Percentiles rank a stretch among this genome's conserved stretches.
phyloP scores from a whole-genome alignment of 352 stramenopile species.

The Globisporangium cederbergense region DNA sequence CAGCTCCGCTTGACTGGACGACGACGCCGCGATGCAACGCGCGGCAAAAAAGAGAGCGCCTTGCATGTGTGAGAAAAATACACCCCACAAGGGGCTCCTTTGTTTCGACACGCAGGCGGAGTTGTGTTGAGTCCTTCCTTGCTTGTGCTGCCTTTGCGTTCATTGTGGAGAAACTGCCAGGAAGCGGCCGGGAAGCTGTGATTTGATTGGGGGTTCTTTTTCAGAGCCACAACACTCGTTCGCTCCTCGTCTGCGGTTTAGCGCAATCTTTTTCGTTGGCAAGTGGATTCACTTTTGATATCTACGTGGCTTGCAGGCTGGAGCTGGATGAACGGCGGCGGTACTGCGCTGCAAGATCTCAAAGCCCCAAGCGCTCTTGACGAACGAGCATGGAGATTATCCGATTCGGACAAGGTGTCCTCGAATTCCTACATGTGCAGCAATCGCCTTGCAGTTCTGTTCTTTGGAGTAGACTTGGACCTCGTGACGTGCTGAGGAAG shows the following conservation, averaged over 20 bases:
- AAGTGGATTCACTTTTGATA: too few relatives aligned
- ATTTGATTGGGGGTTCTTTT: constrained; percentile 19
- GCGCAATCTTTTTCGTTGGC: background rate
- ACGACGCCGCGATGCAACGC: background rate
- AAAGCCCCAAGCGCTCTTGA: too few relatives aligned
- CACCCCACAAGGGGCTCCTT: background rate
- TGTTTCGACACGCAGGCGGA: constrained; percentile 1
- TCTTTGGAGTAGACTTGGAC: background rate
- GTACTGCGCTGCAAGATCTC: too few relatives aligned
- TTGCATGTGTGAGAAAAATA: background rate
- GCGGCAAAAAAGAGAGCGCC: background rate
- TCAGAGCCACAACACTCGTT: background rate
- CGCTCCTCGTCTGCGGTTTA: constrained; percentile 7
- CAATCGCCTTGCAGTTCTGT: background rate
- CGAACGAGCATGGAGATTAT: too few relatives aligned
- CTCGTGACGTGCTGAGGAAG: constrained; percentile 2
- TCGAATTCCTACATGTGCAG: background rate
- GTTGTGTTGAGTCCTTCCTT: background rate
- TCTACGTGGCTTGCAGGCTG: too few relatives aligned
- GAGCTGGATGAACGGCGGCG: too few relatives aligned
- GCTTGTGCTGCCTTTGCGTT: background rate
- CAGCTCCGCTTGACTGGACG: constrained; percentile 6
- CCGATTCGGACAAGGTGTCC: background rate
- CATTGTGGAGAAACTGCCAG: background rate
- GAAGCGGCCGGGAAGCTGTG: background rate